Base-by-base conservation (phyloP, 495 filamentous ascomycete genomes). In the Xylaria sp. region DNA sequence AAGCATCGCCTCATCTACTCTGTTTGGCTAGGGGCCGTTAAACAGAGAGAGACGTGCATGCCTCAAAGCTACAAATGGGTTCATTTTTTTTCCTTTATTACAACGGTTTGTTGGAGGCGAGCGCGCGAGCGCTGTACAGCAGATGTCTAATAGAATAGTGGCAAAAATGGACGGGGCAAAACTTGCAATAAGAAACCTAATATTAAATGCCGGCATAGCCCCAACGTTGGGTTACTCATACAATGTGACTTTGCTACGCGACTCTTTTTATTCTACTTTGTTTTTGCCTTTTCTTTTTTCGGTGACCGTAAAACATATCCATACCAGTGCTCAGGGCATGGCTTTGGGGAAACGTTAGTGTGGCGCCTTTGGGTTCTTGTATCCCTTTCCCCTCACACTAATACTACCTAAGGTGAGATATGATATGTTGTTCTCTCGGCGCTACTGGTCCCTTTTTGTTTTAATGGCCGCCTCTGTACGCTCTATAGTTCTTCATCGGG, bases 341-440 rank as follows among this genome's bases (percentile, higher is more conserved):
- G 41, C 14, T 55, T 55, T 11, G 48, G 48, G 48, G 48, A 26
- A 14, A 11, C 5, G 52, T 17, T 55, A 17, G 52, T 55, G 52
- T 31, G 24, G 52, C 52, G 52, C 52, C 26, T 29, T 29, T 29
- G 24, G 26, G 50, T 15, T 15, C 21, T 29, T 6, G 52, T 55
- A 31, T 17, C 12, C 52, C n/a, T 50, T 29, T 55, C 52, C 52
- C 52, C 52, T 55, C 52, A 55, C 52, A 55, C 24, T 55, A 55
- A 29, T 17, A 15, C 52, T 55, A n/a, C n/a, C n/a, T n/a, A 15
- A 4, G 26, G 52, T 55, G 14, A 3, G 26, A 55, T 26, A 29
- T 26, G 48, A 5, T 55, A 55, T 55, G 12, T 55, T 15, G 14
- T 55, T 31, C 26, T 55, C 14, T 17, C 26, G 5, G 4, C 14